A percentile compares a stretch with the other conserved stretches of the same genome.
Evolutionary conservation across 176 grass and related monocot genomes (phyloP).

Genomic region (Miscanthus lutarioriparius): DNA sequence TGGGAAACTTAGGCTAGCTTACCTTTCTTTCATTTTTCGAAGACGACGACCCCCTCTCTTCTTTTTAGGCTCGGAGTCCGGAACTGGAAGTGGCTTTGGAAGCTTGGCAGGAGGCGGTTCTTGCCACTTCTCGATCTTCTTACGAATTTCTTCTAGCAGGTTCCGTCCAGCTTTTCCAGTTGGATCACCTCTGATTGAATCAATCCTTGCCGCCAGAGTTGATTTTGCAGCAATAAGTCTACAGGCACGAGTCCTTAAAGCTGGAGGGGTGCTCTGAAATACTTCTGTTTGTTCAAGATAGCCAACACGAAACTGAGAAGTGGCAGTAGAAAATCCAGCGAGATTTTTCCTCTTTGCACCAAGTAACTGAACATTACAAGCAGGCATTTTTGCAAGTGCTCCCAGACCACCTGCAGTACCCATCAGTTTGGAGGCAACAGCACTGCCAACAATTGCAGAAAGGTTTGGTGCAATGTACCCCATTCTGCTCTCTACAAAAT

Average conservation of each 20-base stretch:
- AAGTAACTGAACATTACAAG: conserved; percentile 90
- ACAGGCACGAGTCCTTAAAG: conserved; percentile 63
- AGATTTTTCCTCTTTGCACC: conserved; percentile 81
- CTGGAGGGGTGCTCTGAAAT: conserved; percentile 81
- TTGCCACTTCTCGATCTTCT: conserved; percentile 96
- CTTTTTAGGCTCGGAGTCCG: conserved; percentile 81
- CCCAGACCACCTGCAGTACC: conserved; percentile 79
- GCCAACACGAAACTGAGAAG: conserved; percentile 70
- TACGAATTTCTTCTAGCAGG: conserved; percentile 73
- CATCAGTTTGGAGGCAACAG: conserved; percentile 86
- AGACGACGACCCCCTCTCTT: conserved; percentile 71
- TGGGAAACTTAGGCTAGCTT: not conserved
- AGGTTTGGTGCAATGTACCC: conserved; percentile 85
- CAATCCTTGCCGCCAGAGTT: conserved; percentile 72
- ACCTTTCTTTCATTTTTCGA: conserved; percentile 97
- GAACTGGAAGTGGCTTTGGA: conserved; percentile 86
- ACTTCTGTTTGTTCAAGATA: conserved; percentile 93
- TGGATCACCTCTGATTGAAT: conserved; percentile 85
- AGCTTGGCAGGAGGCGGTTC: conserved; percentile 88
- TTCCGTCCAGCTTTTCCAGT: conserved; percentile 79
- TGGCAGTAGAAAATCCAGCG: conserved; percentile 83
- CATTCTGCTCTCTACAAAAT: conserved; percentile 93
- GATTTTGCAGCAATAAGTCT: conserved; percentile 76
- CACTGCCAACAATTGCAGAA: conserved; percentile 79
- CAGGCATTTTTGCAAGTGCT: conserved; percentile 87